Evolutionary conservation across 345 rosid genomes (phyloP), one percentile per base, ranked within the genome.

Genomic region (Eucalyptus lansdowneana): DNA sequence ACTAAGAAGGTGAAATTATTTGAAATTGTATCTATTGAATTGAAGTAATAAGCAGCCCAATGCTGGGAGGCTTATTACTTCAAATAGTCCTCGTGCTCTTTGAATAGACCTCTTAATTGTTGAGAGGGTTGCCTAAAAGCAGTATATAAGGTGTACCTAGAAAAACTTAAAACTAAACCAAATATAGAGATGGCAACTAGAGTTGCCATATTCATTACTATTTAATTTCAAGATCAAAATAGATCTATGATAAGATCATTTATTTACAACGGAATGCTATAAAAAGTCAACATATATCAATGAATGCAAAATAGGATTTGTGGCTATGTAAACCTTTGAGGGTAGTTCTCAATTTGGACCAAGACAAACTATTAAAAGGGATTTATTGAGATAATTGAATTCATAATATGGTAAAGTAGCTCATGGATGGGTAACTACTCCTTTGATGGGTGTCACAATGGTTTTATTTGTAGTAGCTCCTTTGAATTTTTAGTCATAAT

Each of bases 161-260:
- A 87, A 89, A 81, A 83, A 90, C 91, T 88, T 81, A 90, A 89
- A 34, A 90, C 86, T 87, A 89, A 89, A 44, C 86, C 54, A 80
- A 44, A 87, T 80, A 65, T 91, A 89, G 15, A 89, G 44, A 91
- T 91, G 89, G 11, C 24, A 56, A 89, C 86, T 83, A 60, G 80
- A 88, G 90, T 87, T 88, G 49, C n/a, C 85, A 88, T 72, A 89
- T 22, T 89, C 47, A 86, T 89, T 91, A 89, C 56, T 89, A 88
- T 89, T 81, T 87, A 89, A 89, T 89, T 91, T 89, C 60, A 88
- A 89, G 62, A n/a, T 14, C 86, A 62, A 49, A 88, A 83, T 87
- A n/a, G 69, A 89, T 91, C 19, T 89, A 89, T 81, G 50, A 87
- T 89, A 88, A 42, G 37, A 67, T 90, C 34, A 14, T 90, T 90